These are phyloP conservation scores for Coniochaeta sp. DNA, from an alignment of 2,329 filamentous ascomycete species.

Conservation along the genomic window DNA sequence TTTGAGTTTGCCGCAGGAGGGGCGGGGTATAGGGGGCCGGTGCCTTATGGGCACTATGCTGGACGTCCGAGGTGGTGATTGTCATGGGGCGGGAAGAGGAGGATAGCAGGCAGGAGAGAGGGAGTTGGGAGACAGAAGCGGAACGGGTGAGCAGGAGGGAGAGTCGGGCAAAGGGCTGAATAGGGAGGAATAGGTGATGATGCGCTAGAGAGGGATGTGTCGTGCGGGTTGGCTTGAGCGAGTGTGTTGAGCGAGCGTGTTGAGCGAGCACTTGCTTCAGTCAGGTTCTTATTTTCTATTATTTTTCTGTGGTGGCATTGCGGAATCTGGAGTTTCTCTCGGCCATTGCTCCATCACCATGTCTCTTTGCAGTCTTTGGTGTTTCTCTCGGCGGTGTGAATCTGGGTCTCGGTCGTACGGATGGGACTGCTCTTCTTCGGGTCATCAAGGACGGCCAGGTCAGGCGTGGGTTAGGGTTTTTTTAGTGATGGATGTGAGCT, in stretches of 20 bases:
- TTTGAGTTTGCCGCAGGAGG: not conserved
- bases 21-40: not conserved
- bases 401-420: not conserved
- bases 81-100: not conserved
- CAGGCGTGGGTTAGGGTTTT: too few relatives aligned
- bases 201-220: too few relatives aligned
- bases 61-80: not conserved
- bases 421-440: not conserved
- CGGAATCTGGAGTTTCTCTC: too few relatives aligned
- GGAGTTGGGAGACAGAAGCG: not conserved
- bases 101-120: not conserved
- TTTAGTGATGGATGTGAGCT: too few relatives aligned
- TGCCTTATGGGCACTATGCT: not conserved
- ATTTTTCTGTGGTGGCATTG: too few relatives aligned
- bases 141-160: not conserved
- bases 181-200: too few relatives aligned
- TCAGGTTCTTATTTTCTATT: too few relatives aligned
- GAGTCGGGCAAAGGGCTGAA: too few relatives aligned
- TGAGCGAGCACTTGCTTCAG: too few relatives aligned
- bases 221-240: too few relatives aligned
- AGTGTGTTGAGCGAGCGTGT: too few relatives aligned
- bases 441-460: not conserved
- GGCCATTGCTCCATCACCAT: too few relatives aligned
- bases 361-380: not conserved
- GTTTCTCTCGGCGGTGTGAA: not conserved